These are phyloP conservation scores for Phytophthora citrophthora DNA, from an alignment of 352 stramenopile species.

Conservation along the genomic window DNA sequence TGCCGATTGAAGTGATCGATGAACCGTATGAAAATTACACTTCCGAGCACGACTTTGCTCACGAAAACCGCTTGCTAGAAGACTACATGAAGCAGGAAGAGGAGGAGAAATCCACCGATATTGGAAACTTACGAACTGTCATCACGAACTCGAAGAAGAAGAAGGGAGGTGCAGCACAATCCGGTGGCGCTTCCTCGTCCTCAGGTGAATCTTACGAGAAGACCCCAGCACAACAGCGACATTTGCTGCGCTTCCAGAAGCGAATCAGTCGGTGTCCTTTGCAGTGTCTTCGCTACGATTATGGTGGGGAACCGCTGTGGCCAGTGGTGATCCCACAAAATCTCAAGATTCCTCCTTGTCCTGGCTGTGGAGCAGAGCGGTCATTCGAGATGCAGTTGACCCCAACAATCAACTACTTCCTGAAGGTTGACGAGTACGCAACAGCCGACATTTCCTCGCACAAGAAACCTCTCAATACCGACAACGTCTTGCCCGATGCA, in stretches of 20 bases:
- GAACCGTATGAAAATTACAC: slow-evolving; percentile 78
- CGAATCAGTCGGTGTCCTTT: slow-evolving; percentile 78
- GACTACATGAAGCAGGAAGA: slow-evolving; percentile 85
- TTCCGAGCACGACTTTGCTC: slow-evolving; percentile 64
- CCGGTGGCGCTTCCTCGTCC: slow-evolving; percentile 17
- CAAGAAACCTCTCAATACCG: not conserved
- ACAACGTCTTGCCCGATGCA: not conserved
- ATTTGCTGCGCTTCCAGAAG: slow-evolving; percentile 90
- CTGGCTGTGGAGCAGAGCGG: slow-evolving; percentile 62
- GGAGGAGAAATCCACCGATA: slow-evolving; percentile 75
- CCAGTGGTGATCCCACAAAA: slow-evolving; percentile 56
- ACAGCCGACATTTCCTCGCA: slow-evolving; percentile 13
- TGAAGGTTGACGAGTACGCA: slow-evolving; percentile 80
- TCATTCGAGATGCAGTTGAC: slow-evolving; percentile 85
- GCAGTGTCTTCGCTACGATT: slow-evolving; percentile 87
- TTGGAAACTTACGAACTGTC: slow-evolving; percentile 62
- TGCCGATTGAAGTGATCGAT: slow-evolving; percentile 77
- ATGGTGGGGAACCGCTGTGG: slow-evolving; percentile 85
- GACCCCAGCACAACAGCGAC: slow-evolving; percentile 70
- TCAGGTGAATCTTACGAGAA: slow-evolving; percentile 82
- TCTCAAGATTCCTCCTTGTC: slow-evolving; percentile 59
- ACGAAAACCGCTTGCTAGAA: slow-evolving; percentile 78
- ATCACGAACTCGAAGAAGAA: slow-evolving; percentile 70
- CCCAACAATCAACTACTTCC: slow-evolving; percentile 88
- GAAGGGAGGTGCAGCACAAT: slow-evolving; percentile 16